phyloP scores from a whole-genome alignment of 257 asterid genomes.

The Apocynum venetum region DNA sequence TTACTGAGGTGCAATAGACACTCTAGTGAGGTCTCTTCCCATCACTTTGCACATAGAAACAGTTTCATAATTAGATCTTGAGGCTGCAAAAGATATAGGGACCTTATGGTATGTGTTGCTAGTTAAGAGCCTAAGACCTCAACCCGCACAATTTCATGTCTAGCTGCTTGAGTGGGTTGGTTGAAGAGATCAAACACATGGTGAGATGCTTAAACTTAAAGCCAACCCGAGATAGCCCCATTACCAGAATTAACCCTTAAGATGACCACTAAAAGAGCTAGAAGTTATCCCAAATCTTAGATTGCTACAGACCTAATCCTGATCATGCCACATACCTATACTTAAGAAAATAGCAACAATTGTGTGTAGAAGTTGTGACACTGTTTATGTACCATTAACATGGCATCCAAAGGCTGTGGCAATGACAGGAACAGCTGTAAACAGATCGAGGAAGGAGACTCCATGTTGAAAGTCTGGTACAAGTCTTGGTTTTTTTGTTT shows the following conservation, averaged over 20 bases:
- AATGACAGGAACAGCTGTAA: constrained; percentile 88
- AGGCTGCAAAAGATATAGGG: background rate
- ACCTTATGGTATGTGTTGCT: background rate
- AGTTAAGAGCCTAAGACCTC: background rate
- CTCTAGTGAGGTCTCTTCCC: background rate
- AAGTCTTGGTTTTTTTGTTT: constrained; percentile 54
- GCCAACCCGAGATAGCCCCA: background rate
- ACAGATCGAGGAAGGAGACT: constrained; percentile 49
- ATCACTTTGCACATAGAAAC: background rate
- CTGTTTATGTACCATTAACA: constrained; percentile 57
- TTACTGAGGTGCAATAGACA: background rate
- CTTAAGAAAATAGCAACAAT: background rate
- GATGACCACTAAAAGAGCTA: background rate
- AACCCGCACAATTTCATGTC: too few species aligned
- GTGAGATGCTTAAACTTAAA: background rate
- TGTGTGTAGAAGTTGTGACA: background rate
- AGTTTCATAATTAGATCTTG: background rate
- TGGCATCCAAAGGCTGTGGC: constrained; percentile 97
- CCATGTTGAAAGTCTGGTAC: constrained; percentile 65
- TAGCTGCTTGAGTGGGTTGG: background rate
- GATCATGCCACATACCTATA: background rate
- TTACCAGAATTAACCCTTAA: background rate
- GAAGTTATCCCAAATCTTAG: background rate
- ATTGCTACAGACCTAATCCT: background rate
- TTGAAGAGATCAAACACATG: background rate